Evolutionary conservation across 2,329 filamentous ascomycete species (phyloP).

Genomic region (Pseudofabraea citricarpa): DNA sequence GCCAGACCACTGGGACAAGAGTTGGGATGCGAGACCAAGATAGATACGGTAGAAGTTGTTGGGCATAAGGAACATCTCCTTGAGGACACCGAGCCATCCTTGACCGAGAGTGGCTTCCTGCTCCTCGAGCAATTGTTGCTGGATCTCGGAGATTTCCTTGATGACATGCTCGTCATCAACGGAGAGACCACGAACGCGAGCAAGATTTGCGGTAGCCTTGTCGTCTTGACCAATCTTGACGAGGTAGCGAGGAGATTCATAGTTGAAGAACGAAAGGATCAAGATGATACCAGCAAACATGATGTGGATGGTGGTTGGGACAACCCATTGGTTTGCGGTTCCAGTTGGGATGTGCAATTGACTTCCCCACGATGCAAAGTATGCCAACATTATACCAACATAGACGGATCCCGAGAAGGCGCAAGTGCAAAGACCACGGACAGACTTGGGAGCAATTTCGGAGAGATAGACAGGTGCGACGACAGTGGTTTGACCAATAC

Average conservation of each 20-base stretch:
- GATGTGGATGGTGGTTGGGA: slow-evolving; percentile 71
- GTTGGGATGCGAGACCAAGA: slow-evolving; percentile 62
- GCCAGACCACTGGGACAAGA: slow-evolving; percentile 71
- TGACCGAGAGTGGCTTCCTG: slow-evolving; percentile 65
- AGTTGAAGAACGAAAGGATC: slow-evolving; percentile 61
- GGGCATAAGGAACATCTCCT: slow-evolving; percentile 63
- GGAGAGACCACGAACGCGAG: slow-evolving; percentile 53
- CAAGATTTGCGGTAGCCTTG: slow-evolving; percentile 50
- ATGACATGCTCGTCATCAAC: slow-evolving; percentile 56
- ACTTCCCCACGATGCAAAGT: slow-evolving; percentile 67
- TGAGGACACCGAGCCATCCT: slow-evolving; percentile 58
- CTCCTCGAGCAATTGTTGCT: slow-evolving; percentile 62
- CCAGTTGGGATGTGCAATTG: slow-evolving; percentile 42
- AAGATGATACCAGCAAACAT: slow-evolving; percentile 73
- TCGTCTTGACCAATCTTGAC: slow-evolving; percentile 57
- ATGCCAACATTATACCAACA: slow-evolving; percentile 71
- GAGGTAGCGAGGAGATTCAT: slow-evolving; percentile 67
- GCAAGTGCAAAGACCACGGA: slow-evolving; percentile 70
- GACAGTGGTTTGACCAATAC: slow-evolving; percentile 63
- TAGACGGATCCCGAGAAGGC: slow-evolving; percentile 70
- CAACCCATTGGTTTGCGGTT: slow-evolving; percentile 49
- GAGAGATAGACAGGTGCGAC: slow-evolving; percentile 69
- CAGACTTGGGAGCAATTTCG: slow-evolving; percentile 63
- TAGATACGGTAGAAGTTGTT: slow-evolving; percentile 71
- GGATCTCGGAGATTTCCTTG: slow-evolving; percentile 59